Evolutionary conservation across 2,329 filamentous ascomycete genomes (phyloP), one percentile per base, ranked within the genome.

Genomic region (Verticillium zaregamsianum): DNA sequence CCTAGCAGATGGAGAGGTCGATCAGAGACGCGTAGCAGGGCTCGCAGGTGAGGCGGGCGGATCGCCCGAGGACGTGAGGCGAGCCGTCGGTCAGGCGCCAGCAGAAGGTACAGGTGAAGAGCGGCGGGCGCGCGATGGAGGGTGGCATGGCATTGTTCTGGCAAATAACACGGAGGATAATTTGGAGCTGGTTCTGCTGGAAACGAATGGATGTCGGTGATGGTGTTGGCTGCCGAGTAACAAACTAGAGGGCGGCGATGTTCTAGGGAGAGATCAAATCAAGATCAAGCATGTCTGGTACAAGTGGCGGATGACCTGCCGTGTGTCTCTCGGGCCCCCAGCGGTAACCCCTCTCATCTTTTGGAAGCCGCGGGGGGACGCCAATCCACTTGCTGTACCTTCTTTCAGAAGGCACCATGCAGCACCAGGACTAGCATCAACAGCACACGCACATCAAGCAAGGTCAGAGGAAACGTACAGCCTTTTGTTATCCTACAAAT

Each of bases 61-160:
- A 76, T 17, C 72, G 74, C 11, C 82, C 82, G 2, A 86, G 69
- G 20, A 80, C 69, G 55, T 68, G 75, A 3, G 75, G 77, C 15
- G 68, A 68, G 0, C 70, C 73, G 20, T 68, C 69, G 45, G 70
- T 77, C 11, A 75, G 68, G 59, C 76, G 75, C 76, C 80, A 82
- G 75, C 83, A 86, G 67, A 86, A 84, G 1, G 82, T 85, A 68
- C 84, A 86, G 23, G 81, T 80, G 71, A 85, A 86, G 37, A 73
- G 66, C 20, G 68, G 62, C 14, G 45, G 20, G 9, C n/a, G 20
- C 12, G 20, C 11, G 12, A 23, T 9, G 6, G 45, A 23, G 20
- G 45, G 45, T 52, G 45, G 45, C 45, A 52, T 52, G 45, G 45
- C 45, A 52, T 23, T 52, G 11, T 5, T 5, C 28, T 28, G 28